A percentile compares a stretch with the other conserved stretches of the same genome.
These are phyloP conservation scores for Mortierella sp. DNA, from an alignment of 371 early-diverging fungal genomes.

Conservation along the genomic window DNA sequence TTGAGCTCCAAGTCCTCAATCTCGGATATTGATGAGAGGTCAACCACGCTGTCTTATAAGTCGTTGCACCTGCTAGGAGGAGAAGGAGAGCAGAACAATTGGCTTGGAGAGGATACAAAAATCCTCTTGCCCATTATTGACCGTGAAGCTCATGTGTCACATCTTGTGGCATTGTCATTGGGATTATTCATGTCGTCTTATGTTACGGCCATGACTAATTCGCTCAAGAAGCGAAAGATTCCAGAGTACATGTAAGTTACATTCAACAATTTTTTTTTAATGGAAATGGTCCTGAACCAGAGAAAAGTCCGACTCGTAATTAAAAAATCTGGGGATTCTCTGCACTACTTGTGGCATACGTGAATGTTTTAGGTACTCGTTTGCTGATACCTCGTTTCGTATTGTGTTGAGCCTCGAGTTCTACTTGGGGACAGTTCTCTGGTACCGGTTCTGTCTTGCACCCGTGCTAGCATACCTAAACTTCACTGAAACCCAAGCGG, in stretches of 20 bases:
- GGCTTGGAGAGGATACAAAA: slow-evolving; percentile 33
- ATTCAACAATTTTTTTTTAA: neutral
- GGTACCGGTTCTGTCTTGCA: slow-evolving; percentile 53
- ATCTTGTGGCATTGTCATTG: slow-evolving; percentile 43
- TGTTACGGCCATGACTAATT: slow-evolving; percentile 51
- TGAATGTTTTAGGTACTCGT: slow-evolving; percentile 41
- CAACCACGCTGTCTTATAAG: no score
- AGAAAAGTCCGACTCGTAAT: no score
- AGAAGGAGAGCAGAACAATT: slow-evolving; percentile 21
- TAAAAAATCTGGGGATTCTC: no score
- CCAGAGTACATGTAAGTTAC: slow-evolving; percentile 45
- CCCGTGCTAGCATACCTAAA: slow-evolving; percentile 40
- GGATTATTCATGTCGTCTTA: slow-evolving; percentile 55
- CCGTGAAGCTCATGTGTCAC: slow-evolving; percentile 43
- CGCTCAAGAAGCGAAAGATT: slow-evolving; percentile 50
- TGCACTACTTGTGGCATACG: no score
- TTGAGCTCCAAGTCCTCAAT: slow-evolving; percentile 10
- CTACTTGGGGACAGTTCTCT: slow-evolving; percentile 52
- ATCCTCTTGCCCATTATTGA: slow-evolving; percentile 47
- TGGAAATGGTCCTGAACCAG: neutral
- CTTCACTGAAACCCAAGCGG: slow-evolving; percentile 21
- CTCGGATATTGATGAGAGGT: neutral
- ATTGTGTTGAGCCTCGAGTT: slow-evolving; percentile 53
- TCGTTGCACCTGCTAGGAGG: neutral
- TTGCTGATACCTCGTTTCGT: slow-evolving; percentile 49